Evolutionary conservation across 495 filamentous ascomycete genomes (phyloP).

Genomic region (Tuber borchii): DNA sequence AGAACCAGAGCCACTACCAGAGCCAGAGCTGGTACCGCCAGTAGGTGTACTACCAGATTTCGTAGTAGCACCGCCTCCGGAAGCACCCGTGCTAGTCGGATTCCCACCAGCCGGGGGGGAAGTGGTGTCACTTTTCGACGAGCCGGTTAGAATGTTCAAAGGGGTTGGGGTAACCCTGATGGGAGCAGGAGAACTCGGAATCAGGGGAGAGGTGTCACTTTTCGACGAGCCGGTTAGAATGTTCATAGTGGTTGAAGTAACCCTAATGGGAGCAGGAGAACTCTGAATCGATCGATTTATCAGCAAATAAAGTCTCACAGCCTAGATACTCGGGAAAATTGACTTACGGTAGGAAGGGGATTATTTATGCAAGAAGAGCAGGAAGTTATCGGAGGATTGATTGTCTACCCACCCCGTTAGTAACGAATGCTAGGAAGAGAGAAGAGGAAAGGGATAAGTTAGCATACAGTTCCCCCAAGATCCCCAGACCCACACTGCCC

Average conservation of each 20-base stretch:
- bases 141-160: not conserved
- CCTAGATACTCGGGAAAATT: not conserved
- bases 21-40: too few species aligned
- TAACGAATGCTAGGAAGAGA: not conserved
- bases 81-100: not conserved
- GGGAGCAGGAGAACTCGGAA: too few species aligned
- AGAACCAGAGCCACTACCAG: too few species aligned
- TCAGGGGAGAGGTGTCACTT: not conserved
- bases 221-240: not conserved
- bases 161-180: not conserved
- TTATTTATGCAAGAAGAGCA: not conserved
- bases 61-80: not conserved
- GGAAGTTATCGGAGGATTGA: not conserved
- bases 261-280: accelerated
- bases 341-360: not conserved
- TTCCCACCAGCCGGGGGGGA: not conserved
- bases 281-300: not conserved
- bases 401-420: not conserved
- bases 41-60: not conserved
- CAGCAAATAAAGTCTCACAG: not conserved
- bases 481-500: not conserved
- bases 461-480: too few species aligned
- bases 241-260: not conserved
- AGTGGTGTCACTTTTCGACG: not conserved
- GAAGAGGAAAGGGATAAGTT: not conserved